Evolutionary conservation across 2,329 filamentous ascomycete species (phyloP).

Genomic region (Fusarium sp.): DNA sequence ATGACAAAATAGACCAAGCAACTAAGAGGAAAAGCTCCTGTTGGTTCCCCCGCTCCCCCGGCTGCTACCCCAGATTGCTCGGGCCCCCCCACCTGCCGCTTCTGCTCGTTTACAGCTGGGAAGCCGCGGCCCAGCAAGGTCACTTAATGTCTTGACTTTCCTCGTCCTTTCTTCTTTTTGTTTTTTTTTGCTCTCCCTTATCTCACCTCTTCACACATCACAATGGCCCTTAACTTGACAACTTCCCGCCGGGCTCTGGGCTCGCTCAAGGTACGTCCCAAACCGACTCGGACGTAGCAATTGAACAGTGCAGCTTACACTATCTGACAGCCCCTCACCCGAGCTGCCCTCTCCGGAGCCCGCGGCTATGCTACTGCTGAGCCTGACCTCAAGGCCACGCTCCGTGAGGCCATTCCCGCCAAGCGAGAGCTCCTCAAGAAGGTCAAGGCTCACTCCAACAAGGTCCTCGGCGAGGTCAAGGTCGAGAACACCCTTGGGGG

Average conservation of each 20-base stretch:
- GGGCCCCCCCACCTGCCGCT: conserved; percentile 31
- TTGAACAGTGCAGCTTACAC: conserved; percentile 7
- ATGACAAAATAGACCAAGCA: conserved; percentile 33
- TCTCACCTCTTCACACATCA: conserved; percentile 22
- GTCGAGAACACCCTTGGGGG: conserved; percentile 93
- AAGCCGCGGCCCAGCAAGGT: conserved; percentile 37
- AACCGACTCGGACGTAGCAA: conserved; percentile 1
- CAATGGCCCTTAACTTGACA: conserved; percentile 72
- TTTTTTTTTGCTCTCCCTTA: conserved; percentile 8
- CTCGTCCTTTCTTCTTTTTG: neutral
- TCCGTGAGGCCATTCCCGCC: conserved; percentile 84
- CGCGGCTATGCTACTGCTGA: conserved; percentile 80
- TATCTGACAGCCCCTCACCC: conserved; percentile 44
- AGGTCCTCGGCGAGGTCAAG: conserved; percentile 90
- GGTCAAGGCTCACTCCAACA: conserved; percentile 85
- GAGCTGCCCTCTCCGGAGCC: conserved; percentile 46
- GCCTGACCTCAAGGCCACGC: conserved; percentile 86
- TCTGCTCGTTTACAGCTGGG: conserved; percentile 39
- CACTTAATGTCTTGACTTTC: conserved; percentile 13
- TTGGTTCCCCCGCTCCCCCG: conserved; percentile 37
- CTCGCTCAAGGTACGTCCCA: conserved; percentile 66
- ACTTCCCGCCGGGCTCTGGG: conserved; percentile 69
- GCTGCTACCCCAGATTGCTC: conserved; percentile 41
- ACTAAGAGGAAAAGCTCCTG: conserved; percentile 2
- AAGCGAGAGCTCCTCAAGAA: conserved; percentile 94